These are phyloP conservation scores for Penicillium psychrofluorescens DNA, from an alignment of 495 filamentous ascomycete genomes.

Conservation along the genomic window DNA sequence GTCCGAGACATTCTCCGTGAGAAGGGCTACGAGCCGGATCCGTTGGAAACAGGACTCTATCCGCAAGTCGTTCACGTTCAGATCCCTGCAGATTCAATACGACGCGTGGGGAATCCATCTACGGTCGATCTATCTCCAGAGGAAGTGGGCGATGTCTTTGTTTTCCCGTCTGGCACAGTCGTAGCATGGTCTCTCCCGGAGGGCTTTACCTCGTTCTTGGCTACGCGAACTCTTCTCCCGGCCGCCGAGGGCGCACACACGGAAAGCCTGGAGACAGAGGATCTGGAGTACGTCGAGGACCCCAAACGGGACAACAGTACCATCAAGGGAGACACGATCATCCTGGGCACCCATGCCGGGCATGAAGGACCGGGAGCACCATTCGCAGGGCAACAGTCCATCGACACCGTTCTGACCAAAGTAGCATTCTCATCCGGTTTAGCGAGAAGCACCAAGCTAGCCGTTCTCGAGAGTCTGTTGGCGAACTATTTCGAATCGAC, in stretches of 20 bases:
- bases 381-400: conserved; percentile 26
- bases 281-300: conserved; percentile 82
- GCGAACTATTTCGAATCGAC: conserved; percentile 79
- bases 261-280: conserved; percentile 69
- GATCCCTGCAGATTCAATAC: conserved; percentile 46
- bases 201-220: conserved; percentile 62
- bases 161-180: conserved; percentile 96
- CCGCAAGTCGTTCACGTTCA: conserved; percentile 62
- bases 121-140: conserved; percentile 50
- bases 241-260: conserved; percentile 71
- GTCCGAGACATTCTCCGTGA: conserved; percentile 63
- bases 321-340: conserved; percentile 84
- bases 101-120: conserved; percentile 44
- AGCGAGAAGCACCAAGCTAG: conserved; percentile 91
- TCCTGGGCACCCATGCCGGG: conserved; percentile 65
- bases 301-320: conserved; percentile 63
- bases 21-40: conserved; percentile 61
- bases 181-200: conserved; percentile 82
- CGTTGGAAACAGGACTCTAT: conserved; percentile 52
- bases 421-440: conserved; percentile 94
- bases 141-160: conserved; percentile 80
- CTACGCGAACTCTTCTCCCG: conserved; percentile 61
- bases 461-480: conserved; percentile 82
- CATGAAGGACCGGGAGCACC: conserved; percentile 6
- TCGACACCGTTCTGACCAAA: conserved; percentile 81